Base-by-base conservation (phyloP, 2,329 filamentous ascomycete species). In the Microascus cirrosus region DNA sequence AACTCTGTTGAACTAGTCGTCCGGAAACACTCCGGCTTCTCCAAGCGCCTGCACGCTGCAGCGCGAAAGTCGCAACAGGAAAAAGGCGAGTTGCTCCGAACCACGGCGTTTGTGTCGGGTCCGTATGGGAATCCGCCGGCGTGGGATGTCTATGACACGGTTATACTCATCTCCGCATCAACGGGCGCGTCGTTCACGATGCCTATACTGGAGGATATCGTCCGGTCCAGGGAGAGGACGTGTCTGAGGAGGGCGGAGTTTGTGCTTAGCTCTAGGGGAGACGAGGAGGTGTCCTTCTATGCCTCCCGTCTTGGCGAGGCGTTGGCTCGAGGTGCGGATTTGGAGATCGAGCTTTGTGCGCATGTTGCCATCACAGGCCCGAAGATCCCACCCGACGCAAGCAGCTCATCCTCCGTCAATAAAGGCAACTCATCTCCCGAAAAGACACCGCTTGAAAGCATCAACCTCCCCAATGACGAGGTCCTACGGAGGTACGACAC, bases 101-200 rank as follows among this genome's bases (percentile, higher is more conserved):
- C 75, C 35, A 77, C 73, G 15, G 73, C 73, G 1, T 80, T 84
- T 42, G 71, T 84, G 2, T 71, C 77, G 1, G 82, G 82, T 0
- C 82, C 82, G 0, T 84, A 78, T 53, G 82, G 82, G 18, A 68
- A 68, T 4, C 79, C 81, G 1, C 79, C 81, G 0, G 71, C 73
- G 4, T 83, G 80, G 78, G 74, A 83, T 54, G 71, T 78, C 0
- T 85, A 79, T 65, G 82, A 85, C 66, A 82, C 80, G 0, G 67
- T 85, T 51, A 70, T 85, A 4, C 71, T 85, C 3, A 78, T 85
- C 50, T 82, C 81, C 0, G 82, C 82, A 0, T 85, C 82, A 0
- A 85, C 82, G 0, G 82, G 82, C n/a, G 78, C 81, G 1, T 84
- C 81, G 3, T 85, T 82, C 58, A 82, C 79, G 1, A 67, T 85